Evolutionary conservation across 1,284 basidiomycete genomes (phyloP).

Genomic region (Fistulina hepatica): DNA sequence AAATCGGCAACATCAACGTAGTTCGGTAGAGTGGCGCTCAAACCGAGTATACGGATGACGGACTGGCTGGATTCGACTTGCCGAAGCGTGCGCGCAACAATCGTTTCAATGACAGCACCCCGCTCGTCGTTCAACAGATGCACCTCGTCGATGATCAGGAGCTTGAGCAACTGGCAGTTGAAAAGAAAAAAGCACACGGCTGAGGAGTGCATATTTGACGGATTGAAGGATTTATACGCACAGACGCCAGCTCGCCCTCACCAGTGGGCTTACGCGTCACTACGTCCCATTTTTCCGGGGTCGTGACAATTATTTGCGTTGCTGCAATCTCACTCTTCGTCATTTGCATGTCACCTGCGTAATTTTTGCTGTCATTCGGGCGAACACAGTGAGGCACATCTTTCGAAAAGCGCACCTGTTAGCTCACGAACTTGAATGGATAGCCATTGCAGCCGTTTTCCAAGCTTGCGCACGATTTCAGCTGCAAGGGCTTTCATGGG

Average conservation of each 20-base stretch:
- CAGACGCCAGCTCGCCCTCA: slow-evolving; percentile 89
- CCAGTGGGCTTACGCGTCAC: slow-evolving; percentile 96
- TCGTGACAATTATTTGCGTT: slow-evolving; percentile 98
- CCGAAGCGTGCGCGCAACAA: slow-evolving; percentile 90
- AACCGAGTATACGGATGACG: slow-evolving; percentile 93
- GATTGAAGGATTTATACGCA: slow-evolving; percentile 26
- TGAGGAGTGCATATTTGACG: not conserved
- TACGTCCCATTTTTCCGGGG: slow-evolving; percentile 99
- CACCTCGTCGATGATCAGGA: slow-evolving; percentile 97
- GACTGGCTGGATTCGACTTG: slow-evolving; percentile 97
- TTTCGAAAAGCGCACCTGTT: slow-evolving; percentile 46
- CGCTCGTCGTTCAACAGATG: slow-evolving; percentile 97
- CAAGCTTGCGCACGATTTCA: slow-evolving; percentile 90
- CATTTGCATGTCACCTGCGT: slow-evolving; percentile 91
- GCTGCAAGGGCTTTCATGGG: slow-evolving; percentile 98
- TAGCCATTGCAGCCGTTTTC: slow-evolving; percentile 86
- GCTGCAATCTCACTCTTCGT: slow-evolving; percentile 89
- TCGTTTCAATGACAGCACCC: slow-evolving; percentile 97
- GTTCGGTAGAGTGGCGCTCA: slow-evolving; percentile 98
- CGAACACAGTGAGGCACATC: not conserved
- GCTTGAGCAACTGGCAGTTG: slow-evolving; percentile 65
- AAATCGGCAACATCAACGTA: slow-evolving; percentile 97
- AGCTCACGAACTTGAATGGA: slow-evolving; percentile 83
- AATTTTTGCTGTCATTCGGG: slow-evolving; percentile 3
- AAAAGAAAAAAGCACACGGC: not conserved